These are phyloP conservation scores for Cryomyces minteri DNA, from an alignment of 495 filamentous ascomycete genomes.

Conservation along the genomic window DNA sequence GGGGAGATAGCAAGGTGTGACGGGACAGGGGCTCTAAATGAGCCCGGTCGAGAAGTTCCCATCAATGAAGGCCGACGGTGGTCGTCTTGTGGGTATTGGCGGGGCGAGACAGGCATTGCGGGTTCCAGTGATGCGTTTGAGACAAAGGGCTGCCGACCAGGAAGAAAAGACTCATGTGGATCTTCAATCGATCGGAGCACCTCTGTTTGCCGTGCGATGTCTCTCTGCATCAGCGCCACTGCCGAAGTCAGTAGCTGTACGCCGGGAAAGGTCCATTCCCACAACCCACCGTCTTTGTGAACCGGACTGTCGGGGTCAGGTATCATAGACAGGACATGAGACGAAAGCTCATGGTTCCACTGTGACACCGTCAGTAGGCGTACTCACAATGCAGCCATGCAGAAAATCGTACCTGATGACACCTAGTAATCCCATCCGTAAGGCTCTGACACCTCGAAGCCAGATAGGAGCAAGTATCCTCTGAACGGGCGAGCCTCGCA, in stretches of 20 bases:
- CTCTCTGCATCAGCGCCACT: slow-evolving; percentile 68
- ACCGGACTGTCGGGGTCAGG: slow-evolving; percentile 44
- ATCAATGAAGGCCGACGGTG: slow-evolving; percentile 42
- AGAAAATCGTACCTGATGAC: slow-evolving; percentile 39
- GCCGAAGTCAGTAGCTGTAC: slow-evolving; percentile 3
- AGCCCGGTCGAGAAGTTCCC: slow-evolving; percentile 26
- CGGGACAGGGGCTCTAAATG: slow-evolving; percentile 60
- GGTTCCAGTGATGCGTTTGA: slow-evolving; percentile 46
- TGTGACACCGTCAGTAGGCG: slow-evolving; percentile 6
- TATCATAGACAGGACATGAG: slow-evolving; percentile 47
- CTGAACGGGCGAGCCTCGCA: slow-evolving; percentile 53
- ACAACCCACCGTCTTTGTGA: slow-evolving; percentile 34
- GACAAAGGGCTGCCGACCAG: slow-evolving; percentile 60
- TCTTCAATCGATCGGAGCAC: slow-evolving; percentile 52
- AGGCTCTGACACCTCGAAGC: slow-evolving; percentile 66
- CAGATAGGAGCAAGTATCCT: slow-evolving; percentile 65
- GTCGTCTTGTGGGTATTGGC: slow-evolving; percentile 76
- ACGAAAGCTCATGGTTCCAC: slow-evolving; percentile 63
- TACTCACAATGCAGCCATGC: not conserved
- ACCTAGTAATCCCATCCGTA: slow-evolving; percentile 60
- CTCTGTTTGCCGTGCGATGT: slow-evolving; percentile 73
- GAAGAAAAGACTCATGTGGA: slow-evolving; percentile 54
- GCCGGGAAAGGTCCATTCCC: slow-evolving; percentile 2
- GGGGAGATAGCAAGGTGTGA: slow-evolving; percentile 61
- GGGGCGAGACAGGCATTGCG: slow-evolving; percentile 75